Evolutionary conservation across 1,139 yeast genomes (phyloP).

Genomic region (Pneumocystis oryctolagi): DNA sequence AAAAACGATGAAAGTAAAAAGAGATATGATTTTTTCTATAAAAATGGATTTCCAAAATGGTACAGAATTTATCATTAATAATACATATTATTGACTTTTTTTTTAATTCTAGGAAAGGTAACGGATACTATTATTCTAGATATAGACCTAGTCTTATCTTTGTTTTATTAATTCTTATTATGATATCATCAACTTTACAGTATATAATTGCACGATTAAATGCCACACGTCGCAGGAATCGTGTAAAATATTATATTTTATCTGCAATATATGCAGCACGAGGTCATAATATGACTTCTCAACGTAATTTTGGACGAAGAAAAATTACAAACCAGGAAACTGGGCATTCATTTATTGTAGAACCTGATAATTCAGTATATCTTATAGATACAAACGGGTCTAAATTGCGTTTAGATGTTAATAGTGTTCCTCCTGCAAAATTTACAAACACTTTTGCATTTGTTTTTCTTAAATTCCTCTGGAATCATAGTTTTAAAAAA

Average conservation of each 20-base stretch:
- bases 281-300: conserved; percentile 21
- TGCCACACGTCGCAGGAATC: conserved; percentile 44
- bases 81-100: background rate
- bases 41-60: conserved; percentile 78
- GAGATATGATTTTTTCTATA: conserved; percentile 70
- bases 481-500: background rate
- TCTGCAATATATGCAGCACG: conserved; percentile 29
- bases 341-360: conserved; percentile 50
- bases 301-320: conserved; percentile 22
- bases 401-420: conserved; percentile 26
- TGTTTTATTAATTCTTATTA: conserved; percentile 36
- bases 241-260: conserved; percentile 37
- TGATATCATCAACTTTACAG: conserved; percentile 44
- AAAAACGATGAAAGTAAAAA: conserved; percentile 44
- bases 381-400: conserved; percentile 36
- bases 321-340: conserved; percentile 25
- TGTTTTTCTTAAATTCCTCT: background rate
- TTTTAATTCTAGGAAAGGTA: conserved; percentile 8
- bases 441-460: background rate
- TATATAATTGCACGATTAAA: conserved; percentile 41
- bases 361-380: conserved; percentile 55
- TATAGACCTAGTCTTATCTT: conserved; percentile 40
- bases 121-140: conserved; percentile 17
- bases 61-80: conserved; percentile 21
- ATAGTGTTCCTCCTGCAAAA: conserved; percentile 29